Evolutionary conservation across 2,329 filamentous ascomycete genomes (phyloP), one percentile per base, ranked within the genome.

Genomic region (Aspergillus persii): DNA sequence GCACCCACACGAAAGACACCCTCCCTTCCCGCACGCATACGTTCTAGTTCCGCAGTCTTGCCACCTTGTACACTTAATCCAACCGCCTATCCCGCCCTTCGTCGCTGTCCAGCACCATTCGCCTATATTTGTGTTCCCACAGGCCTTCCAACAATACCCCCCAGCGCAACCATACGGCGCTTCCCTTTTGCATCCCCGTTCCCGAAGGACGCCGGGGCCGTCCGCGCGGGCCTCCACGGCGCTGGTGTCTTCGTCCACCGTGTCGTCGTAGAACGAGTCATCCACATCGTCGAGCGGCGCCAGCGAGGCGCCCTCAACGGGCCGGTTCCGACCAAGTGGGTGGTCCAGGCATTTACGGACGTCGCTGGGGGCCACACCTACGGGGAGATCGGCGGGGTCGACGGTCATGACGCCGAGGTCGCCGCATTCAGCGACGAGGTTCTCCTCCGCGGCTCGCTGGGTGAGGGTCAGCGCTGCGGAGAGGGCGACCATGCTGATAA

Each of bases 291-390:
- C 48, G 8, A 50, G 18, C 18, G 26, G 18, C 48, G 48, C 48
- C 48, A 50, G 23, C 48, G 48, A 50, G 6, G 26, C 26, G 26
- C 48, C 48, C 48, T 50, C 30, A 26, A 50, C 48, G 18, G 4
- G 11, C 48, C 26, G 26, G 26, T 50, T 50, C 18, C 26, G 18
- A n/a, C 57, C 54, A 8, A 59, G 33, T 2, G 53, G 57, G 50
- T 56, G 57, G 18, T 56, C 53, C 26, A 11, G 23, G 30, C 57
- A 59, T 18, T 48, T 36, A 23, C 57, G 57, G 4, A 59, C 27
- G 46, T 56, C 57, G 9, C 33, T 52, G 7, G 27, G 53, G 11
- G 12, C 27, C 6, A 56, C 57, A 3, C 53, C 57, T n/a, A 49
- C 39, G 15, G 57, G 57, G 23, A 59, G 57, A 29, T 59, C 41